Base-by-base conservation (phyloP, 2,329 filamentous ascomycete genomes). In the Pseudogymnoascus sp. region DNA sequence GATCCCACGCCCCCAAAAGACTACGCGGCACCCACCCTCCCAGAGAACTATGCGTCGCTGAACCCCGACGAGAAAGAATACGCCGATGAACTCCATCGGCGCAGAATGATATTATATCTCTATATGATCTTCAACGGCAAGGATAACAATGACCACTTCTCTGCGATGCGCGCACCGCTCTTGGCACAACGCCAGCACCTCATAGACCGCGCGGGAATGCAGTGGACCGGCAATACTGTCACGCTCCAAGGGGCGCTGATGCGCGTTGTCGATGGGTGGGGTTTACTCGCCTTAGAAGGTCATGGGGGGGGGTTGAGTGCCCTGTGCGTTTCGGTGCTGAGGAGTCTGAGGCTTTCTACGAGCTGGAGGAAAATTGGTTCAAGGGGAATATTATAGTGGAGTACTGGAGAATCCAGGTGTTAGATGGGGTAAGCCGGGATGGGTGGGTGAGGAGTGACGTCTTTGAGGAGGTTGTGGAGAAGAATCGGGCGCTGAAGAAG, bases 81-180 rank as follows among this genome's bases (percentile, higher is more conserved):
- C 38, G 69, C 61, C n/a, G 63, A 65, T 16, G 71, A 74, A 49
- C 62, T 65, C 14, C 71, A 65, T 56, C 69, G 72, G 18, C 69
- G 69, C 42, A 63, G 70, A n/a, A 69, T 72, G 36, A 37, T 72
- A 23, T 72, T 73, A 34, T 74, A 69, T 63, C 72, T 68, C 40
- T 73, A 75, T 38, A 60, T 74, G n/a, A 69, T 66, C 4, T 68
- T 68, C 31, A 70, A 71, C 7, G 64, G 66, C 40, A 60, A 66
- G 56, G 25, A 70, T 46, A 73, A 74, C 46, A 36, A 67, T 25
- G 53, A 38, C 34, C 72, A 75, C 64, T 71, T 66, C 64, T 37
- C 64, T 23, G 69, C 70, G 5, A 65, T 74, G n/a, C 59, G 67
- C 59, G 23, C 69, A 59, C 65, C 69, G 3, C 42, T 62, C 60